Base-by-base conservation (phyloP, 1,284 basidiomycete genomes). In the Ceratobasidium papillatum region DNA sequence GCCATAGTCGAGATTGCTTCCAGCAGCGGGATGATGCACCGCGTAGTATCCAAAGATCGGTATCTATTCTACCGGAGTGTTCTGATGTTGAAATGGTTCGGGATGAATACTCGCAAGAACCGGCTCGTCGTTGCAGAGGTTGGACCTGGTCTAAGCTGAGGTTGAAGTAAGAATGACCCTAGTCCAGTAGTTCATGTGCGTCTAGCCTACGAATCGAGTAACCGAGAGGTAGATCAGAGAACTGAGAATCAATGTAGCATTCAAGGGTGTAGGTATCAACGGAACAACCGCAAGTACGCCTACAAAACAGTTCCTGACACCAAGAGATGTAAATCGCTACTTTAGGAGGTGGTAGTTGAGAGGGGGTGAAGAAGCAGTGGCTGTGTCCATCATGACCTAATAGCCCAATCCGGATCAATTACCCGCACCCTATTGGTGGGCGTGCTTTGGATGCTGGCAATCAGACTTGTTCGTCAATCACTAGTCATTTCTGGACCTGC, bases 401-500 rank as follows among this genome's bases (percentile, higher is more conserved):
- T 61, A 12, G n/a, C 27, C n/a, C 17, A 38, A 61, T 43, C 58
- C n/a, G 34, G 59, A 43, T 41, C 36, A 43, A 61, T 43, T 61
- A 17, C 5, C 19, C 36, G 7, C 38, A 17, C 27, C 34, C 41
- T 32, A 56, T 58, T 59, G 51, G 54, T n/a, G n/a, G n/a, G n/a
- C n/a, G n/a, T n/a, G n/a, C 43, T 41, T 47, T 51, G 5, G 63
- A 69, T 69, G 65, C 27, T 56, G 8, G 34, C 51, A n/a, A n/a
- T 25, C 68, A 36, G 56, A 71, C 56, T 71, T 38, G 47, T 52
- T 58, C 56, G 68, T 71, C 68, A 38, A 49, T 58, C 47, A 36
- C 38, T 36, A 34, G 38, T 38, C 66, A 54, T 8, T 69, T 27
- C 68, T 30, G 32, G 52, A 41, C 4, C 34, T 58, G 22, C 36